Evolutionary conservation across 208 protist species (phyloP).

Genomic region (Trichomonas gallinae): DNA sequence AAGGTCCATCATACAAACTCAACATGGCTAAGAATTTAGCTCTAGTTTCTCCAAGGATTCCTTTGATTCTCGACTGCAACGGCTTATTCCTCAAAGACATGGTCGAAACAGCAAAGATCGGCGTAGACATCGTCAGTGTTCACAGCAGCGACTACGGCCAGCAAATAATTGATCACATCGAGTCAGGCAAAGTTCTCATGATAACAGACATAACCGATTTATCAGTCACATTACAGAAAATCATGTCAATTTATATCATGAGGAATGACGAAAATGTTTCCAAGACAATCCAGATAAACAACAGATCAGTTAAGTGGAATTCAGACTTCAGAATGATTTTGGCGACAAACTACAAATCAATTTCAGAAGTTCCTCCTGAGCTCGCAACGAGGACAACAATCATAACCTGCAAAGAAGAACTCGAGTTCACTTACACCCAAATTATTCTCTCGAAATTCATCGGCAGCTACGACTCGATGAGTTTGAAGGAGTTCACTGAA

Average conservation of each 20-base stretch:
- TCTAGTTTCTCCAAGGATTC: neutral
- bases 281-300: neutral
- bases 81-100: neutral
- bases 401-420: neutral
- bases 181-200: neutral
- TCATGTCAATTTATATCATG: neutral
- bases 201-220: neutral
- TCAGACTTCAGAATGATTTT: neutral
- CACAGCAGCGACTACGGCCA: neutral
- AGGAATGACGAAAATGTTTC: neutral
- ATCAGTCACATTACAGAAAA: neutral
- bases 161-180: neutral
- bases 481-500: neutral
- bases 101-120: neutral
- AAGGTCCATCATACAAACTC: neutral
- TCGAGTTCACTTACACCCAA: neutral
- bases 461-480: neutral
- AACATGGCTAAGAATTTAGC: neutral
- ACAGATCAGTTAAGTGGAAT: neutral
- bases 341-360: neutral
- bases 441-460: neutral
- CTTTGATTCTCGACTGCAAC: neutral
- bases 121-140: neutral
- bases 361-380: neutral
- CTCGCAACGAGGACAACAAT: neutral